phyloP scores from a whole-genome alignment of 306 rosid genomes.

The Corylus heterophylla region DNA sequence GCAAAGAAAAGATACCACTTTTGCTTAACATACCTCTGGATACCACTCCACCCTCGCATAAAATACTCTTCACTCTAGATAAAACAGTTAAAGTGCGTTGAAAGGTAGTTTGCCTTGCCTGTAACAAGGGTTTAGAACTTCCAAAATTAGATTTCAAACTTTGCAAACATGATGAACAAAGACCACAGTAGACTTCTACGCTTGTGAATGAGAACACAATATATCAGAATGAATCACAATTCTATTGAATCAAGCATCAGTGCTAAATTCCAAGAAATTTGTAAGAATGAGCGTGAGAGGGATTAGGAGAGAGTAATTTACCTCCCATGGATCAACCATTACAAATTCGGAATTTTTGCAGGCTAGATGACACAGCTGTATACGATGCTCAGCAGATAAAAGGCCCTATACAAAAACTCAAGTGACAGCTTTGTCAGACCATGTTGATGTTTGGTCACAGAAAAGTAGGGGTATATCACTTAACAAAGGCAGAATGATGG shows the following conservation, averaged over 20 bases:
- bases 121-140: slow-evolving; percentile 26
- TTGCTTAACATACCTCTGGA: slow-evolving; percentile 54
- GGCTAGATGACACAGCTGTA: slow-evolving; percentile 64
- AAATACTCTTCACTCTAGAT: slow-evolving; percentile 57
- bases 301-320: slow-evolving; percentile 28
- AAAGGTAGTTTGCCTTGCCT: slow-evolving; percentile 76
- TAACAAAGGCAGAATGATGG: not conserved
- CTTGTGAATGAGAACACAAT: not conserved
- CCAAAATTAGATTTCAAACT: slow-evolving; percentile 14
- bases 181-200: not conserved
- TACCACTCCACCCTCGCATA: slow-evolving; percentile 50
- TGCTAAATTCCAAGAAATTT: slow-evolving; percentile 7
- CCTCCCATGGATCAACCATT: slow-evolving; percentile 99
- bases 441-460: slow-evolving; percentile 18
- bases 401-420: slow-evolving; percentile 51
- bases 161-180: slow-evolving; percentile 15
- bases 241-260: not conserved
- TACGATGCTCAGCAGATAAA: slow-evolving; percentile 71
- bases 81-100: slow-evolving; percentile 70
- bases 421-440: slow-evolving; percentile 16
- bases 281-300: not conserved
- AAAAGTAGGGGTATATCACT: not conserved
- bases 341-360: slow-evolving; percentile 73
- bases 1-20: not conserved
- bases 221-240: slow-evolving; percentile 4